Evolutionary conservation across 192 early-diverging fungal species (phyloP), one percentile per base, ranked within the genome.

Genomic region (Phlyctochytrium planicorne): DNA sequence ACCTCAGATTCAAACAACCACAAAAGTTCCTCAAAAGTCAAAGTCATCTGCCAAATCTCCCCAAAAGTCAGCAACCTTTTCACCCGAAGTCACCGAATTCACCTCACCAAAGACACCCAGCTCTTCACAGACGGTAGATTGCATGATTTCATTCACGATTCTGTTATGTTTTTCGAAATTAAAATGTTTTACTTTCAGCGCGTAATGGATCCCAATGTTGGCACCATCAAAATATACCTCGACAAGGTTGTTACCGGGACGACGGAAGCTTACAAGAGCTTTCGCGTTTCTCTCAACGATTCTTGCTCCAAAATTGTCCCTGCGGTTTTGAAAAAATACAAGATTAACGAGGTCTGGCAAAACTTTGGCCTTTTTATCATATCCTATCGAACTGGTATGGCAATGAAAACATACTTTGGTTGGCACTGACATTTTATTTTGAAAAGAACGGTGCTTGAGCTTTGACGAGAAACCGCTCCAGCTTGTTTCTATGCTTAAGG

Each of bases 281-380:
- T 96, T 65, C 88, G 90, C 52, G 82, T 96, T 10, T 87, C 89
- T 60, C 75, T 88, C 32, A 89, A 88, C 27, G 94, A 96, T 73
- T 87, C 90, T 25, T 92, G 92, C 73, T 82, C 83, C 29, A 92
- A 91, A 61, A 91, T 98, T n/a, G 78, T 98, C 25, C 88, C 87
- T 24, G 88, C 88, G 16, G 90, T 91, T 1, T 72, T 98, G 59
- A 90, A 92, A 70, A 95, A 95, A 76, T 98, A 95, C 82, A 94
- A 94, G 57, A 89, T 98, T 29, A 74, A 71, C 34, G 93, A 92
- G 65, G 86, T 92, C 63, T 95, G 91, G 92, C 87, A 85, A 60
- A 82, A 91, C 62, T 98, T 93, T 76, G 84, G 85, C 2, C 76
- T 98, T 40, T 91, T 89, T 78, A 89, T 98, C 40, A 60, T 75